Conservation (phyloP, 345 rosid genomes). For the Eucalyptus fibrosa region DNA sequence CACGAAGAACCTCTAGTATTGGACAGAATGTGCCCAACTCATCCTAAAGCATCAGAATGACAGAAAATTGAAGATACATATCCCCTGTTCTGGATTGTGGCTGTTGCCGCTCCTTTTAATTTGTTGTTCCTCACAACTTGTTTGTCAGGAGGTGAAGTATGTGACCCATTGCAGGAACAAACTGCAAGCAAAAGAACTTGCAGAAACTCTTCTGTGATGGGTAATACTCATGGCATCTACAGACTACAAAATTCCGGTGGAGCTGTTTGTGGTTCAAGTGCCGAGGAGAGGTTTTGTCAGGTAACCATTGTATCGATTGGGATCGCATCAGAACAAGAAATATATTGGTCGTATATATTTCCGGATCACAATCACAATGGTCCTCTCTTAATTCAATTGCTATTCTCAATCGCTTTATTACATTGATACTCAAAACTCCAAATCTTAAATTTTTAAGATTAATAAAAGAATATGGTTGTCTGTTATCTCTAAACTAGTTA, state of each 20-base stretch:
- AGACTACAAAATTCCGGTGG: neutral
- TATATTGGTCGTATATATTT: neutral
- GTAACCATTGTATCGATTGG: neutral
- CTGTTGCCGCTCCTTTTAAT: neutral
- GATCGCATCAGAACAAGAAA: neutral
- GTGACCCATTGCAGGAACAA: neutral
- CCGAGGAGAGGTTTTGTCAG: neutral
- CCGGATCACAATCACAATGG: neutral
- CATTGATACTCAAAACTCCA: neutral
- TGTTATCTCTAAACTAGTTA: neutral
- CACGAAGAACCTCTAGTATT: neutral
- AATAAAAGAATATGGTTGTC: neutral
- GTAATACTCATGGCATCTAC: neutral
- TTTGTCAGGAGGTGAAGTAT: neutral
- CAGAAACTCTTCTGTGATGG: neutral
- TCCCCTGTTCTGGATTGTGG: neutral
- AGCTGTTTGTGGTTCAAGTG: neutral
- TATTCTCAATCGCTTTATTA: neutral
- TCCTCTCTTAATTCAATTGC: neutral
- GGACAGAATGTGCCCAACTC: neutral
- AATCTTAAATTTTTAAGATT: neutral
- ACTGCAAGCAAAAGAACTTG: neutral
- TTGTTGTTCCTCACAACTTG: neutral
- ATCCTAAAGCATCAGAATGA: neutral
- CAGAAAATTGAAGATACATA: neutral